Percentiles rank a stretch among this genome's conserved stretches.
These are phyloP conservation scores for Kondoa subrosea DNA, from an alignment of 768 basidiomycete species.

Conservation along the genomic window DNA sequence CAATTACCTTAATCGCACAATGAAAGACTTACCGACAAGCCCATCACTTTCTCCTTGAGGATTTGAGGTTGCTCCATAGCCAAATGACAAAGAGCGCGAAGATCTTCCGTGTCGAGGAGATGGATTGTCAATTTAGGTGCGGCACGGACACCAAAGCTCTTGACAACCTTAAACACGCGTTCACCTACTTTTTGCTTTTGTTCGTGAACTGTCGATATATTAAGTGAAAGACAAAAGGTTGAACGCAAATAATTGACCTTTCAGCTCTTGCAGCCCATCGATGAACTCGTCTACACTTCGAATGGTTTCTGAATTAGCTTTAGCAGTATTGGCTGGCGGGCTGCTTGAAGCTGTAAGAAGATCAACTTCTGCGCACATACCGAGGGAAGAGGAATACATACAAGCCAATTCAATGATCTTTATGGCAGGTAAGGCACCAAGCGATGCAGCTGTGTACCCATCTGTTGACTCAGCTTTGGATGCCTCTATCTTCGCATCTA, in stretches of 20 bases:
- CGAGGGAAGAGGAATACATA: too few species aligned
- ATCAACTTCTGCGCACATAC: conserved; percentile 22
- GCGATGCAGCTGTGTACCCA: conserved; percentile 41
- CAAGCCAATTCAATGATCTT: conserved; percentile 56
- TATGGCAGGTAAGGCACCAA: conserved; percentile 55
- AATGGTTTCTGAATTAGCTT: background rate
- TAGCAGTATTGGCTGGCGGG: background rate
- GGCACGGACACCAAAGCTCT: conserved; percentile 58
- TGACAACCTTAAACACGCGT: conserved; percentile 30
- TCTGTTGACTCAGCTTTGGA: background rate
- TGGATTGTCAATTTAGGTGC: conserved; percentile 72
- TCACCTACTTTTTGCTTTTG: conserved; percentile 62
- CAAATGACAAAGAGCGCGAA: conserved; percentile 63
- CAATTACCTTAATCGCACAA: too few species aligned
- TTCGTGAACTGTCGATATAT: conserved; percentile 39
- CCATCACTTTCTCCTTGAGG: conserved; percentile 6
- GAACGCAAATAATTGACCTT: background rate
- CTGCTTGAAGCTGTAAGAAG: background rate
- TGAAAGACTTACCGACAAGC: background rate
- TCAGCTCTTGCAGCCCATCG: conserved; percentile 33
- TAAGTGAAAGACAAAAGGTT: conserved; percentile 14
- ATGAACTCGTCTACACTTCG: conserved; percentile 58
- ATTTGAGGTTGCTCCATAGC: conserved; percentile 14
- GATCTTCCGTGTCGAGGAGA: conserved; percentile 67
- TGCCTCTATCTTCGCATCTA: conserved; percentile 39